phyloP scores from a whole-genome alignment of 2,329 filamentous ascomycete genomes.

The Didymosphaeria variabile region DNA sequence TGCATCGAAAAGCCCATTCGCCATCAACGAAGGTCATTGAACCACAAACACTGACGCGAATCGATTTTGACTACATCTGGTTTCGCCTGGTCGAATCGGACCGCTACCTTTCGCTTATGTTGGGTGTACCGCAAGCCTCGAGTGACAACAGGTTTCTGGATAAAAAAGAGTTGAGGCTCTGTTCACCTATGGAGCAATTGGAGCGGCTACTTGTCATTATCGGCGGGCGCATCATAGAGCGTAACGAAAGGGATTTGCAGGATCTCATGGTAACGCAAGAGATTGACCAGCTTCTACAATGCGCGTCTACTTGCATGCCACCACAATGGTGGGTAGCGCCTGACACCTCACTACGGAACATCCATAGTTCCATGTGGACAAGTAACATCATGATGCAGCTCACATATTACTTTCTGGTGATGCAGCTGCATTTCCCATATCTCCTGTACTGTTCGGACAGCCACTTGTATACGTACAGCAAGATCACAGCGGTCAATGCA shows the following conservation, averaged over 20 bases:
- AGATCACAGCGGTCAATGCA: conserved; percentile 4
- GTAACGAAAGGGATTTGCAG: conserved; percentile 44
- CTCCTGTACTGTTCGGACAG: background rate
- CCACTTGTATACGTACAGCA: conserved; percentile 2
- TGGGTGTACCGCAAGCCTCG: conserved; percentile 50
- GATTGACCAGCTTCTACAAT: conserved; percentile 23
- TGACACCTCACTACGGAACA: background rate
- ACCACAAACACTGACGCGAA: conserved; percentile 11
- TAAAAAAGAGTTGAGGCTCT: conserved; percentile 13
- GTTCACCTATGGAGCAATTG: conserved; percentile 37
- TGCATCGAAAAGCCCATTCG: conserved; percentile 49
- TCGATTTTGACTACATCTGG: conserved; percentile 45
- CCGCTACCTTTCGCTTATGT: conserved; percentile 50
- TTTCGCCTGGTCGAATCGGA: conserved; percentile 50
- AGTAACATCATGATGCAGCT: background rate
- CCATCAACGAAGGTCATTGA: conserved; percentile 32
- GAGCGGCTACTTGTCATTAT: conserved; percentile 44
- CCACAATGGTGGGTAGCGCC: conserved; percentile 24
- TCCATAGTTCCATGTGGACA: background rate
- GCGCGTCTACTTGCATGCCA: conserved; percentile 20
- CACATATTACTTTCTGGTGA: conserved; percentile 1
- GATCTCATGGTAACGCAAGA: conserved; percentile 37
- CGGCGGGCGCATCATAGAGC: conserved; percentile 51
- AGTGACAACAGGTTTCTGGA: conserved; percentile 30
- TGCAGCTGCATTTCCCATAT: conserved; percentile 7